These are phyloP conservation scores for Gossypium raimondii DNA, from an alignment of 345 rosid species.

Conservation along the genomic window DNA sequence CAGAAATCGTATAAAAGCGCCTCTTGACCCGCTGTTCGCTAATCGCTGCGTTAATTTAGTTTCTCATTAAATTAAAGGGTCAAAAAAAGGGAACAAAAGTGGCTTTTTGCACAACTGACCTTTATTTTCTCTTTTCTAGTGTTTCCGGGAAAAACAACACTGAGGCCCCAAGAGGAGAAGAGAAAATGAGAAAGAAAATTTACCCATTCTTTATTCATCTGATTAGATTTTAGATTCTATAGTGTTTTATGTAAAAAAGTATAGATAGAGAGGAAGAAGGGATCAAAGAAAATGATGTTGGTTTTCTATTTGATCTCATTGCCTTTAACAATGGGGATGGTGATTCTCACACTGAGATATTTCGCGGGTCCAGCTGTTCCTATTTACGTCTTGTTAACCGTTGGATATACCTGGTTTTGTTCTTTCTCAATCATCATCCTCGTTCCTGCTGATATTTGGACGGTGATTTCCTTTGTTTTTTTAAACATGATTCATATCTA, in stretches of 20 bases:
- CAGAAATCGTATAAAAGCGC: background rate
- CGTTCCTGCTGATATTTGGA: slow-evolving; percentile 80
- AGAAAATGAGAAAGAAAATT: background rate
- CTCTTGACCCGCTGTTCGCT: slow-evolving; percentile 14
- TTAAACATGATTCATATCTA: too few species aligned
- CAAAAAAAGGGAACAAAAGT: background rate
- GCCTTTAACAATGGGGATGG: slow-evolving; percentile 76
- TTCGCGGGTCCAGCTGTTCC: slow-evolving; percentile 73
- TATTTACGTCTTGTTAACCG: slow-evolving; percentile 61
- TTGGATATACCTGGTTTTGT: slow-evolving; percentile 80
- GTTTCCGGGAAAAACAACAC: background rate
- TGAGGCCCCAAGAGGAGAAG: background rate
- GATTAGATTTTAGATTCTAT: background rate
- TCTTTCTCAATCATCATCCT: slow-evolving; percentile 73
- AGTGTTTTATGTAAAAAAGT: background rate
- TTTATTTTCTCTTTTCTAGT: background rate
- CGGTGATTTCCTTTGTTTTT: slow-evolving; percentile 28
- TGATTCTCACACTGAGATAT: slow-evolving; percentile 47
- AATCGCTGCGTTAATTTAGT: slow-evolving; percentile 10
- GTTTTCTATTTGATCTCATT: slow-evolving; percentile 74
- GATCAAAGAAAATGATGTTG: slow-evolving; percentile 43
- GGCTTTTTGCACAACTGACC: background rate
- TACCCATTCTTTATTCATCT: background rate
- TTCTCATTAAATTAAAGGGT: background rate
- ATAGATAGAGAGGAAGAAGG: background rate